Percentiles rank a stretch among this genome's conserved stretches.
These are phyloP conservation scores for Ganoderma lucidum DNA, from an alignment of 1,284 basidiomycete species.

Conservation along the genomic window DNA sequence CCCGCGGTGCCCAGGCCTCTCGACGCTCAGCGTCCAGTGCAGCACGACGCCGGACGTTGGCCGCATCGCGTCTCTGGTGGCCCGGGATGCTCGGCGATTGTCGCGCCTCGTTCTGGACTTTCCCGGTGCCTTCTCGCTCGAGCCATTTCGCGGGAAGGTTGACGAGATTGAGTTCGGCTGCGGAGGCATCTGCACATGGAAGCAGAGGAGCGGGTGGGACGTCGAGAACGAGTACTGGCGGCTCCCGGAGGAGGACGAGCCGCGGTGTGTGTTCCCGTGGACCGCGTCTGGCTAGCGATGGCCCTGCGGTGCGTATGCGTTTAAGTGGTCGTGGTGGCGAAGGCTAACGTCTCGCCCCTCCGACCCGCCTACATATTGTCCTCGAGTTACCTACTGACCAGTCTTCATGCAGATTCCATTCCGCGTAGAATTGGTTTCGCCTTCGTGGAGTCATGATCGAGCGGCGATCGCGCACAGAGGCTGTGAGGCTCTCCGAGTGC, in stretches of 20 bases:
- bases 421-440: background rate
- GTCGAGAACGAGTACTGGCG: conserved; percentile 15
- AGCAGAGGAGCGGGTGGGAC: conserved; percentile 18
- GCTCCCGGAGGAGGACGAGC: conserved; percentile 19
- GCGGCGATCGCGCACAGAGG: background rate
- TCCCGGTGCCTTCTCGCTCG: background rate
- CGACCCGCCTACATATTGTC: background rate
- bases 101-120: conserved; percentile 18
- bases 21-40: conserved; percentile 21
- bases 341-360: background rate
- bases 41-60: background rate
- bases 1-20: conserved; percentile 11
- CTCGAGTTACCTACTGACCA: background rate
- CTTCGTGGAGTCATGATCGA: background rate
- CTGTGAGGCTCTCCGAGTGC: background rate
- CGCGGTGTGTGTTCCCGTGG: conserved; percentile 18
- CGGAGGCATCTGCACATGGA: conserved; percentile 19
- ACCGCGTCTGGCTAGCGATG: background rate
- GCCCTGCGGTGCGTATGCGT: background rate
- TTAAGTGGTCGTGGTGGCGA: background rate
- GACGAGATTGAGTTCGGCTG: conserved; percentile 14
- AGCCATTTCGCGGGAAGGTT: conserved; percentile 1
- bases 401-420: background rate
- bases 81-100: conserved; percentile 1
- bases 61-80: conserved; percentile 4